Base-by-base conservation (phyloP, 2,329 filamentous ascomycete species). In the Phaeosphaeriaceae sp. region DNA sequence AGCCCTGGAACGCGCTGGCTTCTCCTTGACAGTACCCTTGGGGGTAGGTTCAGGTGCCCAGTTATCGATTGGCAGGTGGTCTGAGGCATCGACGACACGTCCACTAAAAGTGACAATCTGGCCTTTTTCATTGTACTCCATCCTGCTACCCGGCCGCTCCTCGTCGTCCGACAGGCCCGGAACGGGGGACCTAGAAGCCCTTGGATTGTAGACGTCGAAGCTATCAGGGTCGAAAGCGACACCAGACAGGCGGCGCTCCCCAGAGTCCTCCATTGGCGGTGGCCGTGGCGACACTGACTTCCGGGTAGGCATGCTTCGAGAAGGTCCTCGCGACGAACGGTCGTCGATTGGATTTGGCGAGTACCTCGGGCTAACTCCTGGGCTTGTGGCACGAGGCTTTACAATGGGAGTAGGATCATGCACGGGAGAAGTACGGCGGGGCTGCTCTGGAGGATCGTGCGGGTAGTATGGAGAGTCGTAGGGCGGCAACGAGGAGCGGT, bases 91-190 rank as follows among this genome's bases (percentile, higher is more conserved):
- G 54, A 94, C 85, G 68, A 92, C 89, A 54, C 89, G 84, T 7
- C 91, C 91, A 71, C 92, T 90, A 62, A 90, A 84, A 1, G 87
- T 90, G 53, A 93, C 88, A 60, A 93, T 92, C 69, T 91, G 91
- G 9, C 86, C 88, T 51, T 85, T 83, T 0, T 82, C 78, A 53
- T 88, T 76, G 61, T 73, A 66, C 44, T 76, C 86, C 62, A 83
- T 80, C 51, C 68, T 67, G 49, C 70, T 74, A 1, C 70, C 66
- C 2, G 70, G 70, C 1, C 69, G 67, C 42, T 74, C 69, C 21
- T 75, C 70, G 7, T 69, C 64, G 21, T 72, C 71, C 1, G 58
- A 60, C 21, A 40, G 48, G 17, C 54, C 51, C 24, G 66, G 68
- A n/a, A 56, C 59, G 3, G 65, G 60, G 9, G 67, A 67, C 31